A percentile compares a stretch with the other conserved stretches of the same genome.
Evolutionary conservation across 495 filamentous ascomycete species (phyloP).

Genomic region (Penicillium parvum): DNA sequence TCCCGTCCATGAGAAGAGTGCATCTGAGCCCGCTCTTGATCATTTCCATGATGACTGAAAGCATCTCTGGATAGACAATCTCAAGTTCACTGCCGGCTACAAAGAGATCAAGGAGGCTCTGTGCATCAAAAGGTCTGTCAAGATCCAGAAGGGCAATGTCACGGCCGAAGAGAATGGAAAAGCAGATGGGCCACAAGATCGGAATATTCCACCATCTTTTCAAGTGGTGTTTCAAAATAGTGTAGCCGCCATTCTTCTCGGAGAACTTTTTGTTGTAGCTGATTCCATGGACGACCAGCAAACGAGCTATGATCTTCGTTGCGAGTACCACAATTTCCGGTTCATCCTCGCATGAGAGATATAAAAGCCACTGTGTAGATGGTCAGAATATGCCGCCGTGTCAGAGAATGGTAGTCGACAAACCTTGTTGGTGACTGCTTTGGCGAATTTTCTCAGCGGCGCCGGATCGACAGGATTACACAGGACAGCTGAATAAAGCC

Average conservation of each 20-base stretch:
- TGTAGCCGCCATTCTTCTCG: conserved; percentile 79
- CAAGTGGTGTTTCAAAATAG: conserved; percentile 73
- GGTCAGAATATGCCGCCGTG: conserved; percentile 13
- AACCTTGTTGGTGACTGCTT: conserved; percentile 95
- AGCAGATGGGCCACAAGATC: conserved; percentile 81
- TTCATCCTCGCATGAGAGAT: conserved; percentile 84
- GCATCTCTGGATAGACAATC: conserved; percentile 70
- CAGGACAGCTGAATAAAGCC: conserved; percentile 78
- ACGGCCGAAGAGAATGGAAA: conserved; percentile 80
- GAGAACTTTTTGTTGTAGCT: conserved; percentile 80
- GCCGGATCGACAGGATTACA: conserved; percentile 61
- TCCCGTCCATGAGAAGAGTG: conserved; percentile 19
- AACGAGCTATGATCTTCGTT: conserved; percentile 80
- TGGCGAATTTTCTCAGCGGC: conserved; percentile 82
- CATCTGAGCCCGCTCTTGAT: conserved; percentile 73
- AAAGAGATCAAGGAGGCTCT: conserved; percentile 69
- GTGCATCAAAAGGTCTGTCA: conserved; percentile 66
- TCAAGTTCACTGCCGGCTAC: conserved; percentile 46
- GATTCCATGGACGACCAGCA: conserved; percentile 73
- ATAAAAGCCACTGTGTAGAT: conserved; percentile 75
- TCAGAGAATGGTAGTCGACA: conserved; percentile 18
- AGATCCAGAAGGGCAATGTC: conserved; percentile 74
- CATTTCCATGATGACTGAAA: conserved; percentile 83
- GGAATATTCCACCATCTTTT: conserved; percentile 87
- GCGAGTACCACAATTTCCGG: conserved; percentile 75